Base-by-base conservation (phyloP, 768 basidiomycete species). In the Termitomyces heimii region DNA sequence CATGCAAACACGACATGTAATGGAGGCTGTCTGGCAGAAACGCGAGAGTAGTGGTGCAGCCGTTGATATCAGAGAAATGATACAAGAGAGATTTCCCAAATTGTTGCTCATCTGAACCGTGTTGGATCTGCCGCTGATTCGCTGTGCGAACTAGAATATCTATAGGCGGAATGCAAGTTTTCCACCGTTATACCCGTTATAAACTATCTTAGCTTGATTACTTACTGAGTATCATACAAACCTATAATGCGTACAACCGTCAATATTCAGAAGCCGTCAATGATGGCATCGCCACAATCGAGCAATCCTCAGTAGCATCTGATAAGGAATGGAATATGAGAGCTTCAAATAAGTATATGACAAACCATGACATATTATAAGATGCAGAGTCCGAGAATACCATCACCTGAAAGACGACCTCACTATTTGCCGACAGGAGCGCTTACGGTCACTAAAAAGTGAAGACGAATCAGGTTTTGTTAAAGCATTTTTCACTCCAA, bases 11-110 rank as follows among this genome's bases (percentile, higher is more conserved):
- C 72, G 82, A 40, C 73, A 80, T 60, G 68, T 85, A 60, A 84
- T 89, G 82, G 84, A 89, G 66, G 76, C 79, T 1, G 76, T 86
- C 8, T 89, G 86, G 87, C 84, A 85, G 59, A 81, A 80, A 59
- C 78, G 86, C 42, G 85, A 87, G 63, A 75, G 75, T 44, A 71
- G 75, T 56, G 77, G 80, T 31, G 75, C 73, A 39, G 69, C 75
- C 18, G 77, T 83, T 51, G 84, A 87, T 69, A 77, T 88, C 74
- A 79, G 84, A 37, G 82, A 87, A 52, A 79, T 80, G 29, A 75
- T 83, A 70, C 73, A 71, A 62, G 82, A 83, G 60, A 71, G 75
- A 49, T 73, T 74, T 32, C 66, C 78, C 54, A 77, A 78, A 60
- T 65, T 84, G 54, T 73, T 85, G 56, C 70, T 85, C 53, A 71